Base-by-base conservation (phyloP, 352 stramenopile genomes). In the Phytophthora syringae region DNA sequence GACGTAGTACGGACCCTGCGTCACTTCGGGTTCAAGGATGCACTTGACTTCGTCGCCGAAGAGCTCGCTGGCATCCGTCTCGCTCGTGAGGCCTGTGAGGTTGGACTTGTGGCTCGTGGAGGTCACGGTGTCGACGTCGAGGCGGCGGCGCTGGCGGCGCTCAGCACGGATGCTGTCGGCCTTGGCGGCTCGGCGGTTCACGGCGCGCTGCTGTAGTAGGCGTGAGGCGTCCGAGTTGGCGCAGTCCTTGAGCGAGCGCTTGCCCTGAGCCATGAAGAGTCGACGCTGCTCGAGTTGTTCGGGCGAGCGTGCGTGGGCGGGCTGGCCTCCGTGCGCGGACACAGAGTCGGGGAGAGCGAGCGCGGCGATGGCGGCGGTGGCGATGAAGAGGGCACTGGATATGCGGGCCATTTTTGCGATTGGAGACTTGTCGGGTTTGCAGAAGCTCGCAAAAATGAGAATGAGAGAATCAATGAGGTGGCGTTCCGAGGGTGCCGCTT, bases 241-340 rank as follows among this genome's bases (percentile, higher is more conserved):
- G 24, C 64, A 73, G 58, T 60, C 56, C 34, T 60, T 60, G 32
- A 73, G 65, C 24, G 48, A 59, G n/a, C 65, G 65, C 34, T 68
- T 68, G 58, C 57, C 25, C 30, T 67, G 49, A 20, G 55, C 42
- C 54, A 71, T 64, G 57, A 72, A 72, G 44, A 72, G 64, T 10
- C 43, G 47, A 18, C 57, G 64, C 20, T 72, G 56, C 24, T 55
- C 57, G 4, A 67, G 49, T 0, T 40, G 36, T 15, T 61, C 51
- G 9, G 50, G 50, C 3, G 64, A 48, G 0, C 25, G 54, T 6
- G 53, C 39, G 18, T 64, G 53, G 10, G 22, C 30, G 9, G 43
- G 32, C 6, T 64, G 45, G 7, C 34, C 45, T 2, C 52, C 44
- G 27, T 65, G 62, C 1, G 54, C 62, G 15, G 18, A 34, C 5